Base-by-base conservation (phyloP, 192 early-diverging fungal genomes). In the Rhizophlyctis rosea region DNA sequence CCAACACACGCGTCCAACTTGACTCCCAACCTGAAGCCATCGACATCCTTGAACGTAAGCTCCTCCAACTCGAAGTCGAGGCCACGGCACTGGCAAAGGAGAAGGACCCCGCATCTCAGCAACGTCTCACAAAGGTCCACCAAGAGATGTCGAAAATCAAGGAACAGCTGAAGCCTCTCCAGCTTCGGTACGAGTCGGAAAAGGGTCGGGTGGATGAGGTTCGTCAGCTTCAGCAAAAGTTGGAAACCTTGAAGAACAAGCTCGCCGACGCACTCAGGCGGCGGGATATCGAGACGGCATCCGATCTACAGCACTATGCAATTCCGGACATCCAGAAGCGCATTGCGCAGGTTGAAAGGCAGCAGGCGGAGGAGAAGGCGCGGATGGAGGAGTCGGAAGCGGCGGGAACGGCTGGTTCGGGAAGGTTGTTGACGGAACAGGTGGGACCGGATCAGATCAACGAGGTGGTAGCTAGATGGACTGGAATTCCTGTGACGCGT, bases 1-100 rank as follows among this genome's bases (percentile, higher is more conserved):
- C 97, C 16, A 92, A 94, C 74, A 88, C 87, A 2, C 88, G 94
- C 28, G 95, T 99, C 5, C 95, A 99, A 71, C 82, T 97, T 18
- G 97, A 99, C 67, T 61, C 93, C 5, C 90, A 95, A 65, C 97
- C 97, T 3, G 97, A 99, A 77, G 77, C 86, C 57, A 98, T 99
- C 51, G 97, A 99, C 74, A 81, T 87, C 2, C 80, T 99, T n/a
- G 94, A 99, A 63, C 90, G 97, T 36, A 87, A 86, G 34, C 82
- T 87, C 57, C 75, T 98, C 33, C 97, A 98, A 76, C 79, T 98
- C 7, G 95, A 99, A 72, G 89, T 99, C 55, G 97, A 99, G 77
- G 88, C 89, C 34, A 93, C 88, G 1, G 97, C 97, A 0, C 77
- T 99, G 54, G 77, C 77, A 48, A 96, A 96, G 77, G 97, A 99